Base-by-base conservation (phyloP, 2,329 filamentous ascomycete species). In the Fusarium neocosmosporiellum region DNA sequence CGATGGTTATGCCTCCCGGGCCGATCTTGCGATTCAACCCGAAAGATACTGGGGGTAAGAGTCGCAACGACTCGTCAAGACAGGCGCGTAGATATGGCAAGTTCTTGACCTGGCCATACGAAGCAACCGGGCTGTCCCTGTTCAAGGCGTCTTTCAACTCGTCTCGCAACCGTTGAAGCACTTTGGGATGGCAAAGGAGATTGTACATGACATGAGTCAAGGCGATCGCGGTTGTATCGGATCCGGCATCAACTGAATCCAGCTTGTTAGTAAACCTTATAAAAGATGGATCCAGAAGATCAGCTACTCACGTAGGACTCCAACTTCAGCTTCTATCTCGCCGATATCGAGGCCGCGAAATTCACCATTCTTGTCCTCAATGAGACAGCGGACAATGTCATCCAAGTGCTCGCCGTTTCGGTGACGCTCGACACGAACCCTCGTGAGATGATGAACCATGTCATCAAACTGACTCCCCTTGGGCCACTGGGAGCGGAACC, bases 171-270 rank as follows among this genome's bases (percentile, higher is more conserved):
- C 13, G 9, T 7, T 20, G 13, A 10, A 46, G n/a, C 13, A 13
- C 20, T 7, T 24, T 22, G 7, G 41, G 41, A 7, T 22, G n/a
- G 41, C n/a, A 22, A 24, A 46, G 4, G 4, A 46, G 41, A 24
- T 27, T 20, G 22, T 46, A 87, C 76, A 89, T 81, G 59, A 85
- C 85, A 69, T 89, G 88, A 18, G 83, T 81, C 69, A 90, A 83
- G 11, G 87, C 81, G 79, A 80, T 81, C 36, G 78, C 78, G 2
- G 87, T 88, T 0, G 86, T 88, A 36, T 83, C 85, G 33, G 81
- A 83, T 33, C 87, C 87, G 2, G 87, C 87, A 71, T 82, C 34
- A 36, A 36, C 34, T 36, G 14, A 36, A 36, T 36, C 14, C 6
- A 36, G 5, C 34, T 6, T 16, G 33, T 34, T 34, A 34, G 33